Evolutionary conservation across 208 protist genomes (phyloP).

Genomic region (Trypanosoma mega): DNA sequence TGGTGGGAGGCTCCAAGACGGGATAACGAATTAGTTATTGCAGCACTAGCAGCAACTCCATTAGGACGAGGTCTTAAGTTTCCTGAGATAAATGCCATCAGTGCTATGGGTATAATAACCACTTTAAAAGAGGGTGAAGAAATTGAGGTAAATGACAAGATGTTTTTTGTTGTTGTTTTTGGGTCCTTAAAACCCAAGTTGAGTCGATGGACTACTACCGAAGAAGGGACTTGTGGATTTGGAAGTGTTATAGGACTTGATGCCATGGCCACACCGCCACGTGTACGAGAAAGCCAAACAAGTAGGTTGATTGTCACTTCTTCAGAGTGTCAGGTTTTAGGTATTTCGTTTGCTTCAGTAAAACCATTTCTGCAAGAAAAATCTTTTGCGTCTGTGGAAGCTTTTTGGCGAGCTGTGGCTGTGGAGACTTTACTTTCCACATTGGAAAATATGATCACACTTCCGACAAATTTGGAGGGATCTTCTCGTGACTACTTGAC

Average conservation of each 20-base stretch:
- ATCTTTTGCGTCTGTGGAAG: conserved; percentile 67
- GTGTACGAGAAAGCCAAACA: conserved; percentile 43
- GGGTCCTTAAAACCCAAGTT: conserved; percentile 63
- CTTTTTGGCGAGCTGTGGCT: conserved; percentile 75
- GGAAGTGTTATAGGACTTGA: conserved; percentile 71
- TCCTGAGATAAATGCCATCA: conserved; percentile 59
- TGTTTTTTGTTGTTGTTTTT: conserved; percentile 75
- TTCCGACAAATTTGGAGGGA: conserved; percentile 38
- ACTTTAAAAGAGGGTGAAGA: conserved; percentile 60
- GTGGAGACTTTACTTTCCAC: conserved; percentile 59
- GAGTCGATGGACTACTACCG: conserved; percentile 60
- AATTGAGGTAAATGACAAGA: conserved; percentile 59
- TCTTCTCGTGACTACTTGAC: conserved; percentile 54
- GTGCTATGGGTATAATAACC: conserved; percentile 62
- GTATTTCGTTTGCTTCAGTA: conserved; percentile 76
- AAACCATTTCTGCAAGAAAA: conserved; percentile 74
- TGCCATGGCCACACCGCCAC: conserved; percentile 48
- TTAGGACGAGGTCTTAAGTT: conserved; percentile 56
- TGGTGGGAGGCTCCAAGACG: conserved; percentile 51
- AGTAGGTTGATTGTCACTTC: conserved; percentile 62
- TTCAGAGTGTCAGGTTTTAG: conserved; percentile 57
- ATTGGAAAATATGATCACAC: conserved; percentile 58
- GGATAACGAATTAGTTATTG: conserved; percentile 58
- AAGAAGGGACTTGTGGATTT: conserved; percentile 51
- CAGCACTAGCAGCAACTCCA: conserved; percentile 58